Conservation (phyloP, 495 filamentous ascomycete species). For the Xylaria flabelliformis region DNA sequence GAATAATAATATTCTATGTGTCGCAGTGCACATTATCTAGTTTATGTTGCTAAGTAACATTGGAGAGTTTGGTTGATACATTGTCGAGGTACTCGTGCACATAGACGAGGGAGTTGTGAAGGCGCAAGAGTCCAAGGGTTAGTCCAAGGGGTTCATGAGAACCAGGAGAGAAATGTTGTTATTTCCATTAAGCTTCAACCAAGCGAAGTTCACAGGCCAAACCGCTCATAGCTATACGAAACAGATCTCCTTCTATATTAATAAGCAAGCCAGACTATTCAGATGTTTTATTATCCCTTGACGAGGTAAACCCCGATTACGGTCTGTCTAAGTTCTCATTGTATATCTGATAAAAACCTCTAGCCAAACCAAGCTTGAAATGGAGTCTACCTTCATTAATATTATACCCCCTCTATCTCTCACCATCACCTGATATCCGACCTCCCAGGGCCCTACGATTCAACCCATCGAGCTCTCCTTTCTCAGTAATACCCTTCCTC, state of each 20-base stretch:
- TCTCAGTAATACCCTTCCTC: conserved; percentile 12
- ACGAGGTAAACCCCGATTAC: background rate
- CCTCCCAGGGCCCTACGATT: conserved; percentile 23
- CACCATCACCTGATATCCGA: background rate
- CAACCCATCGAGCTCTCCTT: conserved; percentile 18
- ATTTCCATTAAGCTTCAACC: too few species aligned
- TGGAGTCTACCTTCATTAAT: background rate
- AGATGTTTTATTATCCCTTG: background rate
- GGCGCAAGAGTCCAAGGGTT: background rate
- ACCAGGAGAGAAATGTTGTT: too few species aligned
- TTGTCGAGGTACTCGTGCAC: background rate
- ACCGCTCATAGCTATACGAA: too few species aligned
- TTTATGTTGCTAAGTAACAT: background rate
- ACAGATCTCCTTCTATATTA: background rate
- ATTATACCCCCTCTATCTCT: background rate
- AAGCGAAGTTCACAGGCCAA: too few species aligned
- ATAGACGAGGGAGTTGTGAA: background rate
- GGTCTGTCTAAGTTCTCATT: background rate
- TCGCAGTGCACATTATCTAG: too few species aligned
- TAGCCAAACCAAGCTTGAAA: background rate
- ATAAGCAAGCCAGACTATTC: background rate
- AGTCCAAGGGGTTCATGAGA: too few species aligned
- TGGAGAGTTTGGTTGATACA: background rate
- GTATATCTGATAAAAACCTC: background rate
- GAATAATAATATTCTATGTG: too few species aligned